A percentile compares a stretch with the other conserved stretches of the same genome.
phyloP scores from a whole-genome alignment of 208 protist species.

The Trypanosoma melophagium region DNA sequence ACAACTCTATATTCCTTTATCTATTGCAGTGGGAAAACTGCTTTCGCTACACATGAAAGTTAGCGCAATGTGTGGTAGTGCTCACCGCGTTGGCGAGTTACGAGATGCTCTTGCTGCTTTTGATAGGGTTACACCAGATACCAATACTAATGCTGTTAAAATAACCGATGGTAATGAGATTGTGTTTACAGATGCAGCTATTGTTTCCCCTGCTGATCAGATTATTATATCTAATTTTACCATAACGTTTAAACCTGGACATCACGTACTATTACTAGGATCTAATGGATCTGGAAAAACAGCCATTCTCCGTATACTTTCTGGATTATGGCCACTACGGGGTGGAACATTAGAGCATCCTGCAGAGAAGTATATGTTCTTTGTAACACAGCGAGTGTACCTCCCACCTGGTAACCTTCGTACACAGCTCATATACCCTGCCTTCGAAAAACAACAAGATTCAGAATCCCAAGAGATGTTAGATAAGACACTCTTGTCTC shows the following conservation, averaged over 20 bases:
- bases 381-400: constrained; percentile 81
- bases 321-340: constrained; percentile 68
- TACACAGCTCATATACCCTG: constrained; percentile 79
- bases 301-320: constrained; percentile 67
- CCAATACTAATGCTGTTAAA: constrained; percentile 19
- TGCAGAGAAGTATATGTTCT: constrained; percentile 35
- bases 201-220: constrained; percentile 49
- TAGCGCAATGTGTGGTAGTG: constrained; percentile 64
- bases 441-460: constrained; percentile 28
- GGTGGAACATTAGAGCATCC: constrained; percentile 57
- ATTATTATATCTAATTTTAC: constrained; percentile 63
- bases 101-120: constrained; percentile 57
- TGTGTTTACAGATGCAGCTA: constrained; percentile 50
- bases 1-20: constrained; percentile 80
- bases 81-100: constrained; percentile 82
- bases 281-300: constrained; percentile 91
- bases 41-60: constrained; percentile 80
- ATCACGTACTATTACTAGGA: constrained; percentile 81
- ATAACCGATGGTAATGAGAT: constrained; percentile 33
- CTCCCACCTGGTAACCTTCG: constrained; percentile 79
- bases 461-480: constrained; percentile 19
- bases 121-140: constrained; percentile 27
- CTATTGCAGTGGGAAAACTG: constrained; percentile 66
- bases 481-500: constrained; percentile 56
- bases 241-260: constrained; percentile 43